Base-by-base conservation (phyloP, 306 rosid genomes). In the Quercus bicolor region DNA sequence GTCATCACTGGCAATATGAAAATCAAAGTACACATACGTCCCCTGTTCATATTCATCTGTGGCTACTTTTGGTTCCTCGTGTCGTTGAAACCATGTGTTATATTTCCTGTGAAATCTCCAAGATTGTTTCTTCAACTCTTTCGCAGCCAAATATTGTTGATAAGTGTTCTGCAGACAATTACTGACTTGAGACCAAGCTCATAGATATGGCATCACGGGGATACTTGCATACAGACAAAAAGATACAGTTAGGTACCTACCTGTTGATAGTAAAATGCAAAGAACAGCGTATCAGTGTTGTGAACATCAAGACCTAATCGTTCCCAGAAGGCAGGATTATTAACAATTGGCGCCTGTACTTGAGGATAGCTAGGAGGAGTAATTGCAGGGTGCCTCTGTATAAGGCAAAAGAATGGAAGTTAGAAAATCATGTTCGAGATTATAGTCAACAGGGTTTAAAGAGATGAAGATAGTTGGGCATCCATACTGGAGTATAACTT, bases 51-150 rank as follows among this genome's bases (percentile, higher is more conserved):
- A 95, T 77, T 95, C 99, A 87, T 95, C 99, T 0, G 99, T 95
- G 62, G 99, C 98, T 79, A 95, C 93, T 93, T 93, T 93, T 74
- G 99, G 98, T 83, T 95, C 99, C 85, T 93, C 99, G 31, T 93
- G 98, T 43, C 99, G 89, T 83, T 96, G 98, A 89, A 93, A 96
- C 98, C 99, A 96, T 33, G 97, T 90, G 82, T 91, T 90, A 76
- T 91, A 93, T 84, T 90, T 96, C 87, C 93, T 87, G 88, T 96
- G 99, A 85, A 89, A 96, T 88, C 99, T 90, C 99, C 99, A 96
- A 68, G 99, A 89, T 83, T 96, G 99, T 87, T 93, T 93, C 90
- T 96, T 96, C 82, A 96, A 90, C 84, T 96, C 99, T 87, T 91
- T 96, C 73, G 98, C 99, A 70, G 98, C 98, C 92, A 93, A 79